Evolutionary conservation across 768 basidiomycete species (phyloP).

Genomic region (Suillus variegatus): DNA sequence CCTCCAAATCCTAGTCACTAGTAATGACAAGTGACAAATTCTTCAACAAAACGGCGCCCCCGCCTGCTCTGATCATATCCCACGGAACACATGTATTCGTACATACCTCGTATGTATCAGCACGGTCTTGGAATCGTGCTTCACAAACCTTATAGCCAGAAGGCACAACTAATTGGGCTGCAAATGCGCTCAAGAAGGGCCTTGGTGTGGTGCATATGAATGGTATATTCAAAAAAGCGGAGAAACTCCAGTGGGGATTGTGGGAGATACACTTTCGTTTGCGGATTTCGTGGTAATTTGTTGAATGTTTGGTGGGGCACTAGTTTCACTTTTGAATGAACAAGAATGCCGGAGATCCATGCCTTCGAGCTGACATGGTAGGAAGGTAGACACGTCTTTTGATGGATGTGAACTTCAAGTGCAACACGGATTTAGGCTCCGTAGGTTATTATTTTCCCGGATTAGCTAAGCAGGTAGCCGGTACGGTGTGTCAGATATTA

Average conservation of each 20-base stretch:
- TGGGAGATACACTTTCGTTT: constrained; percentile 6
- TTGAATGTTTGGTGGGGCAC: background rate
- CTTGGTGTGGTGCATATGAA: background rate
- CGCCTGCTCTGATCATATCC: constrained; percentile 14
- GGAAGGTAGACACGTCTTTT: constrained; percentile 11
- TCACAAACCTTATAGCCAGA: background rate
- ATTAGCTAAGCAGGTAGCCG: too few relatives aligned
- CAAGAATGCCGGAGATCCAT: background rate
- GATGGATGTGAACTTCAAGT: constrained; percentile 24
- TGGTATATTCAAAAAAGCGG: background rate
- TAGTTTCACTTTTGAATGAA: background rate
- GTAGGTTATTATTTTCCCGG: too few relatives aligned
- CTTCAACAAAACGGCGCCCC: constrained; percentile 34
- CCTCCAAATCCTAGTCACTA: constrained; percentile 38
- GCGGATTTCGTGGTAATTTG: background rate
- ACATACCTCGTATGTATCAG: background rate
- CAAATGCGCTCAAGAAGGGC: background rate
- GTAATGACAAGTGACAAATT: constrained; percentile 41
- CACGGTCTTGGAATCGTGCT: background rate
- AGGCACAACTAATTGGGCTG: background rate
- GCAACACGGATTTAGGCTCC: constrained; percentile 8
- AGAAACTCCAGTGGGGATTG: constrained; percentile 2
- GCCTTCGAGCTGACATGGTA: background rate
- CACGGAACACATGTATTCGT: background rate
- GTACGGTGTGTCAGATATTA: too few relatives aligned